These are phyloP conservation scores for Fusarium sp. DNA, from an alignment of 2,329 filamentous ascomycete species.

Conservation along the genomic window DNA sequence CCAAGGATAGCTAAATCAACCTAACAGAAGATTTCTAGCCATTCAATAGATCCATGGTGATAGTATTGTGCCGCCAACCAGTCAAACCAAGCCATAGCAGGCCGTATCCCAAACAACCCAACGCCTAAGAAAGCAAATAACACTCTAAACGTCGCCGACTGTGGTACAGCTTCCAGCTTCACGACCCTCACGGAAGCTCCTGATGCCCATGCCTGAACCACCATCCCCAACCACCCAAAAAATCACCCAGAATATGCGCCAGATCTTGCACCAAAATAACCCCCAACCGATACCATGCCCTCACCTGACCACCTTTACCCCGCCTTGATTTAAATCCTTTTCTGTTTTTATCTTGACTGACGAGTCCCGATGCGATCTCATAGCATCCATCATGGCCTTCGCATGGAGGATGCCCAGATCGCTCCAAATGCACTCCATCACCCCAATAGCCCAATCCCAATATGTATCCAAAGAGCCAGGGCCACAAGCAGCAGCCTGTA, in stretches of 20 bases:
- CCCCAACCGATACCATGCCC: not conserved
- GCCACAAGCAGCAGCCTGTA: slow-evolving; percentile 59
- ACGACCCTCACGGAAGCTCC: not conserved
- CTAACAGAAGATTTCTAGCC: not conserved
- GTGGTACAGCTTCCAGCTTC: not conserved
- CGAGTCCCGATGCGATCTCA: slow-evolving; percentile 45
- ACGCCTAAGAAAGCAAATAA: slow-evolving; percentile 7
- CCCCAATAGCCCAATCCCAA: slow-evolving; percentile 57
- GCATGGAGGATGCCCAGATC: slow-evolving; percentile 64
- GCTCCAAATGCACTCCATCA: slow-evolving; percentile 61
- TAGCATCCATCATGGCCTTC: slow-evolving; percentile 54
- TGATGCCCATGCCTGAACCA: slow-evolving; percentile 3
- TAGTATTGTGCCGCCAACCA: not conserved
- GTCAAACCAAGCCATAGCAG: not conserved
- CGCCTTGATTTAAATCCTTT: not conserved
- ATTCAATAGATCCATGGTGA: not conserved
- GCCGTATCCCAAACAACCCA: not conserved
- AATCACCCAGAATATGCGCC: slow-evolving; percentile 23
- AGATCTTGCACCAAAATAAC: not conserved
- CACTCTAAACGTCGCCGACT: slow-evolving; percentile 1
- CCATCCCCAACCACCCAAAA: not conserved
- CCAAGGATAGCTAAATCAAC: not conserved
- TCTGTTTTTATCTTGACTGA: slow-evolving; percentile 20
- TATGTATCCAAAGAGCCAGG: slow-evolving; percentile 55
- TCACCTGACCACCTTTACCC: not conserved